phyloP scores from a whole-genome alignment of 2,329 filamentous ascomycete species.

The Trichoderma cornu-damae region DNA sequence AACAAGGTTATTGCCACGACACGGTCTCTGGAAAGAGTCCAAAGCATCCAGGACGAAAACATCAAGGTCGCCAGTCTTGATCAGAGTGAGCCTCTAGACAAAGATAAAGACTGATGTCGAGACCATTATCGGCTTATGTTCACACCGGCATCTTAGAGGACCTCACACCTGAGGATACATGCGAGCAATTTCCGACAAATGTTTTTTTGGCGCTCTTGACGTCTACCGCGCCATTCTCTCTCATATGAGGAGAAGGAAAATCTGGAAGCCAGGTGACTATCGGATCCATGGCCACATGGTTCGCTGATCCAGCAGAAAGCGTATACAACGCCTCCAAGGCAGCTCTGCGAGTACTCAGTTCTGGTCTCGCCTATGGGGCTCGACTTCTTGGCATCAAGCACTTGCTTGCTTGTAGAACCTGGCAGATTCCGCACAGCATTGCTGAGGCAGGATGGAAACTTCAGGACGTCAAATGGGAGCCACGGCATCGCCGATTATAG shows the following conservation, averaged over 20 bases:
- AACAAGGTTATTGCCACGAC: conserved; percentile 14
- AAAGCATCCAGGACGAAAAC: background rate
- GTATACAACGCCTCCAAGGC: conserved; percentile 16
- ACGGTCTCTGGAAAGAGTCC: background rate
- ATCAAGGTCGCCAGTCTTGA: conserved; percentile 6
- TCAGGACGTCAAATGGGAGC: background rate
- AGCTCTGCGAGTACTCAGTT: conserved; percentile 1
- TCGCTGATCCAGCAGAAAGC: background rate
- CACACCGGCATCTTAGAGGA: conserved; percentile 14
- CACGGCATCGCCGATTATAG: conserved; percentile 15
- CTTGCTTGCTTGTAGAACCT: conserved; percentile 16
- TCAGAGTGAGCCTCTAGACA: conserved; percentile 10
- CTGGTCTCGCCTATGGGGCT: conserved; percentile 4
- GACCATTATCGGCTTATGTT: conserved; percentile 9
- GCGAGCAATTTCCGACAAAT: conserved; percentile 6
- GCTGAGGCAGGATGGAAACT: conserved; percentile 14
- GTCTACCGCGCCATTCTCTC: conserved; percentile 14
- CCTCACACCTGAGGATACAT: conserved; percentile 7
- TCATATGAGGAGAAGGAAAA: conserved; percentile 4
- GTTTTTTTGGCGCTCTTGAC: conserved; percentile 9
- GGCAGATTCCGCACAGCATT: conserved; percentile 16
- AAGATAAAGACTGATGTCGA: conserved; percentile 12
- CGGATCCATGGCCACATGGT: conserved; percentile 17
- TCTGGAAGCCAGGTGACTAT: conserved; percentile 10
- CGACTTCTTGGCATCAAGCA: conserved; percentile 9